Evolutionary conservation across 2,329 filamentous ascomycete species (phyloP), one percentile per base, ranked within the genome.

Genomic region (Dothistroma pini): DNA sequence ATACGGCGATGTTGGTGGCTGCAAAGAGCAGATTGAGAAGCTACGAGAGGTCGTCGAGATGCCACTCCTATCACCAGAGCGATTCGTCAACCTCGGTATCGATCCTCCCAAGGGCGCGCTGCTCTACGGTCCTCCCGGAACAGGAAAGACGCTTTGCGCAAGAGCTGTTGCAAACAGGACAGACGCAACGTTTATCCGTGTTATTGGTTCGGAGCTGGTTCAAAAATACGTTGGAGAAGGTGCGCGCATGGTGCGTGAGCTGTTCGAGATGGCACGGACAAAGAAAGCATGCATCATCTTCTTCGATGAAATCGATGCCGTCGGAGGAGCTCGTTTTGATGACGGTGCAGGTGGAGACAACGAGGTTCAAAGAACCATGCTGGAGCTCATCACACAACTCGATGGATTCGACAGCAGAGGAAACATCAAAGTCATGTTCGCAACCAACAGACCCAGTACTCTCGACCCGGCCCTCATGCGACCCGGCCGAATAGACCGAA

Each of bases 281-380:
- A 99, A 99, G 85, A 99, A 99, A 80, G 95, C 95, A 0, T 99
- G 95, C 78, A 99, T 99, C 75, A 99, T 99, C 80, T 99, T 99
- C 87, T 96, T 96, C 74, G 95, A 99, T 76, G 95, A 99, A 80
- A 95, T 97, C 65, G 93, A 97, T 76, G 93, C 93, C 54, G 91
- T 97, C 58, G 93, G 93, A 74, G 93, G 93, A 70, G 93, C 93
- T 44, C 91, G 93, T 77, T 97, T 97, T 75, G 93, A 97, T 72
- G 93, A 97, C 70, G 93, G 93, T 68, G 93, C 93, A 65, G 93
- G 93, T 70, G 93, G 93, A 72, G 93, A 97, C 78, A 97, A 97
- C 75, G 93, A 97, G 77, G 93, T 97, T 7, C 93, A 97, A 78
- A 85, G 93, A 80, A 97, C 93, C 67, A 97, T 97, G 93, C 80